Conservation (phyloP, 192 early-diverging fungal species). For the Backusella macrospora region DNA sequence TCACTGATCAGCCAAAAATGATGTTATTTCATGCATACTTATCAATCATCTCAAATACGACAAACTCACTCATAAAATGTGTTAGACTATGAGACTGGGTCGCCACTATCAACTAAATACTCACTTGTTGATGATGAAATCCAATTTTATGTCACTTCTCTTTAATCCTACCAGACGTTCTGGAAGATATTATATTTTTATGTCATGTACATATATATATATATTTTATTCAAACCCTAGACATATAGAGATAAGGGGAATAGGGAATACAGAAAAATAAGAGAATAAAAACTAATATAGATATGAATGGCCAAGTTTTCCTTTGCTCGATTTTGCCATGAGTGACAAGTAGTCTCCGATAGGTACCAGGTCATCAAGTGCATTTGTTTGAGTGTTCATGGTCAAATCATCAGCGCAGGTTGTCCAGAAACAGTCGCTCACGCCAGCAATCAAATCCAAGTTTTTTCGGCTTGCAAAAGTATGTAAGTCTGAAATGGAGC, state of each 20-base stretch:
- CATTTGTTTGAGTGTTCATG: constrained; percentile 13
- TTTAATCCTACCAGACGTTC: constrained; percentile 18
- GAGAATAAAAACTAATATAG: constrained; percentile 13
- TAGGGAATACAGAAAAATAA: constrained; percentile 9
- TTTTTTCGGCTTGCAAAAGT: constrained; percentile 9
- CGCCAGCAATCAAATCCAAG: neutral
- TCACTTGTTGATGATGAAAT: neutral
- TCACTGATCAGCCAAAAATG: neutral
- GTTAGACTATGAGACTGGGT: constrained; percentile 1
- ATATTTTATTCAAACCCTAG: constrained; percentile 7
- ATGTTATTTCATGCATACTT: neutral
- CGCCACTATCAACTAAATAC: constrained; percentile 16
- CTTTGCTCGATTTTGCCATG: constrained; percentile 19
- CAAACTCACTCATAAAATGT: constrained; percentile 9
- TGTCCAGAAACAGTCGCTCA: neutral
- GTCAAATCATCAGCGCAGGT: too few relatives aligned
- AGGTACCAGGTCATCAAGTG: neutral
- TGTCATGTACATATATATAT: neutral
- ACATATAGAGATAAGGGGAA: constrained; percentile 6
- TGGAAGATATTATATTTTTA: constrained; percentile 20
- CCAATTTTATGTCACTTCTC: constrained; percentile 16
- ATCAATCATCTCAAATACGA: neutral
- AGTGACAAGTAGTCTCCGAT: constrained; percentile 10
- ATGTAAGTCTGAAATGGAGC: constrained; percentile 2
- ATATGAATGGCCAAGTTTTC: constrained; percentile 4